Base-by-base conservation (phyloP, 2,329 filamentous ascomycete genomes). In the Nothophaeocryptopus gaeumannii region DNA sequence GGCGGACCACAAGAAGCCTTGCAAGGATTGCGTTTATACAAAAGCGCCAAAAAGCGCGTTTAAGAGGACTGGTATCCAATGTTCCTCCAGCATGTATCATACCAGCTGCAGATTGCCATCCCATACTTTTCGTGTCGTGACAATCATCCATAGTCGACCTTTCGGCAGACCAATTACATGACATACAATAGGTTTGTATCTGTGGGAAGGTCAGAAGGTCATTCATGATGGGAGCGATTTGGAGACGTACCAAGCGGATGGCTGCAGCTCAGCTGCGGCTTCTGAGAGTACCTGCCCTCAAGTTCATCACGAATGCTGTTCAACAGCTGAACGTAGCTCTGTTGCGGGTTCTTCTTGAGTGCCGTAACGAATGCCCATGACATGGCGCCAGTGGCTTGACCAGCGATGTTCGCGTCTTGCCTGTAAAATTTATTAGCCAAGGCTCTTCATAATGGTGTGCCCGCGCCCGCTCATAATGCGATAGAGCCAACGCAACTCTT, bases 311-410 rank as follows among this genome's bases (percentile, higher is more conserved):
- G 88, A 64, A 99, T 91, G 71, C 85, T 96, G 78, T 96, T 97
- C 60, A 99, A 80, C 50, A 99, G 77, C 76, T 96, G 85, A 43
- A 97, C 88, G 67, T 99, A 99, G 73, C 87, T 96, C 76, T 97
- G 93, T 68, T 95, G 86, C 1, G 89, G 89, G 67, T 95, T 95
- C 75, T 91, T 89, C 77, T 88, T 91, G 65, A 97, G 79, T 14
- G 91, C 86, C 1, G 80, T 84, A 70, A 99, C 93, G 70, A 99
- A 99, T 2, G 93, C 93, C 83, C 88, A 96, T 3, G 90, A 96
- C 93, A 99, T 97, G 70, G 93, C 93, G 47, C 93, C 93, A 0
- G 93, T 99, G 31, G 93, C 92, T 73, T 96, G 81, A 49, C 89
- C 84, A 37, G 80, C 82, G 59, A 97, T 96, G 26, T 84, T 88